A percentile compares a stretch with the other conserved stretches of the same genome.
Conservation (phyloP, 805 yeast genomes). For the Pichia manshurica region DNA sequence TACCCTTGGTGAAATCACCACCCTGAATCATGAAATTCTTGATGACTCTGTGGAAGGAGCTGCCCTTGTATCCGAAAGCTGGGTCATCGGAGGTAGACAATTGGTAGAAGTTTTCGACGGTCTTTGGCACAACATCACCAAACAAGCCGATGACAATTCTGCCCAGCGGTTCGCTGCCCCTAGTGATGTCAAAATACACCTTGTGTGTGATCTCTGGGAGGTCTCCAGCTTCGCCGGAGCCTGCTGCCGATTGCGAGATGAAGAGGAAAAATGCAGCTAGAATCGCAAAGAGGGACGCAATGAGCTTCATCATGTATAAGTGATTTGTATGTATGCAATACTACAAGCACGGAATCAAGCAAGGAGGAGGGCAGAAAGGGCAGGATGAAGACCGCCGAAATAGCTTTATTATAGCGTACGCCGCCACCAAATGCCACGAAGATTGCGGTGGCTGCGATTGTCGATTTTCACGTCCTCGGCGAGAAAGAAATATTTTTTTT, state of each 20-base stretch:
- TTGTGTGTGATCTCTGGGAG: conserved; percentile 62
- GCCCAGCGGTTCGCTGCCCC: conserved; percentile 74
- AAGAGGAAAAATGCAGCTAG: conserved; percentile 17
- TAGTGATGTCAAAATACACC: conserved; percentile 80
- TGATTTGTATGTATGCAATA: no score
- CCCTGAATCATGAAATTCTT: conserved; percentile 74
- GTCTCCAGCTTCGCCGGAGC: conserved; percentile 24
- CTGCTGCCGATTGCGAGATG: conserved; percentile 17
- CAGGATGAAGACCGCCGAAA: no score
- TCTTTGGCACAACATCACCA: conserved; percentile 82
- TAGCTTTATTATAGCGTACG: no score
- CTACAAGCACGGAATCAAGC: no score
- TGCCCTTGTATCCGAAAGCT: conserved; percentile 52
- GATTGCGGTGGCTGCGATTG: no score
- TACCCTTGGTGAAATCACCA: conserved; percentile 68
- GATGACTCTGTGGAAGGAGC: conserved; percentile 69
- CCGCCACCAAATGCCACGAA: no score
- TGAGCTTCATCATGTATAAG: conserved; percentile 21
- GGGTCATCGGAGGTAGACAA: conserved; percentile 73
- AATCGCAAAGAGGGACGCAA: conserved; percentile 18
- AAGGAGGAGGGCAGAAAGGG: no score
- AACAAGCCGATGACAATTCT: conserved; percentile 81
- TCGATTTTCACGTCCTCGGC: no score
- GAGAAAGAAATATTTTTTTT: no score
- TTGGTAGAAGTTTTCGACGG: conserved; percentile 83